Conservation (phyloP, 169 alveolate genomes). For the Eimeria sp. region DNA sequence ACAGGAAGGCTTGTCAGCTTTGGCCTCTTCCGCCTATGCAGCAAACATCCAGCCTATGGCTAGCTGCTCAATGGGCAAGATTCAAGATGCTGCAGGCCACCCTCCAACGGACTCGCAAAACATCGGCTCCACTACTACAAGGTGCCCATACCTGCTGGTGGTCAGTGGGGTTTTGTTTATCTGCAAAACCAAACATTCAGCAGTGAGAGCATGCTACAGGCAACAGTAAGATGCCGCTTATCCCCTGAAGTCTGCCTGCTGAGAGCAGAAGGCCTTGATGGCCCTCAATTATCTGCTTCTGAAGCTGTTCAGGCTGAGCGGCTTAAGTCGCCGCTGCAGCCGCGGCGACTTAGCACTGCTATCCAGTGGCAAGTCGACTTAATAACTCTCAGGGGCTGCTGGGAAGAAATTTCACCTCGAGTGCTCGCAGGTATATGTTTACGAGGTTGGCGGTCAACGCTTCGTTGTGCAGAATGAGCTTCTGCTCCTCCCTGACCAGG, state of each 20-base stretch:
- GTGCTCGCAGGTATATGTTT: constrained; percentile 23
- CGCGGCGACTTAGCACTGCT: not conserved
- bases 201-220: not conserved
- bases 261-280: not conserved
- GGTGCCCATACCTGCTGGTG: not conserved
- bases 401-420: constrained; percentile 20
- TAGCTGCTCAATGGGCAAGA: not conserved
- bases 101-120: not conserved
- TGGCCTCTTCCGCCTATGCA: constrained; percentile 27
- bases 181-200: constrained; percentile 25
- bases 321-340: not conserved
- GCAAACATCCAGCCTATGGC: not conserved
- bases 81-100: not conserved
- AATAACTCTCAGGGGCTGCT: not conserved
- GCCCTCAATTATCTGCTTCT: not conserved
- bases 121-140: not conserved
- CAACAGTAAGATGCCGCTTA: not conserved
- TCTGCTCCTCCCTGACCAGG: constrained; percentile 23
- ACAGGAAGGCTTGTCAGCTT: constrained; percentile 38
- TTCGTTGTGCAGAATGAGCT: not conserved
- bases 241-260: not conserved
- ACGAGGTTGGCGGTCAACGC: constrained; percentile 57
- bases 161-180: constrained; percentile 25
- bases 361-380: not conserved
- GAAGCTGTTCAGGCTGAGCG: not conserved